phyloP scores from a whole-genome alignment of 2,329 filamentous ascomycete genomes.

The Chaetomiaceae sp. region DNA sequence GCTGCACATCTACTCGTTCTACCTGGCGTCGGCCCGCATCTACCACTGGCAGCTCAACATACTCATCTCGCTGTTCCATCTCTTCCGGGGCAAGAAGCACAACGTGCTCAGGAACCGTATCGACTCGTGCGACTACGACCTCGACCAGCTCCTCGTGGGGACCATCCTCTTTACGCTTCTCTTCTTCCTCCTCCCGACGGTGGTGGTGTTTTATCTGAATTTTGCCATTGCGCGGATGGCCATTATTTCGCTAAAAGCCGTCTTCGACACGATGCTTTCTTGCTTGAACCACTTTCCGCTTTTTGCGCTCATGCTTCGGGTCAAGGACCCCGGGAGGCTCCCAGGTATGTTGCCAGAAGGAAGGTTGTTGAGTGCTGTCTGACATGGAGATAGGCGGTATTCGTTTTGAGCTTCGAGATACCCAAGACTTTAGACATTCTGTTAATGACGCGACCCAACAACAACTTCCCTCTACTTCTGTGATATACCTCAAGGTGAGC shows the following conservation, averaged over 20 bases:
- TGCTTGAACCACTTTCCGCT: conserved; percentile 96
- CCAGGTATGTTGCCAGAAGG: conserved; percentile 57
- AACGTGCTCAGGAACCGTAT: conserved; percentile 96
- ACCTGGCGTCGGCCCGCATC: conserved; percentile 91
- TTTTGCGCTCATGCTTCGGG: conserved; percentile 90
- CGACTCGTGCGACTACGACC: conserved; percentile 96
- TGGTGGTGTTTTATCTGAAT: conserved; percentile 93
- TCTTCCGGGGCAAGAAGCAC: conserved; percentile 96
- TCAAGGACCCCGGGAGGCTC: conserved; percentile 87
- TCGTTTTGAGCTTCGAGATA: conserved; percentile 82
- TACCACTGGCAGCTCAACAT: conserved; percentile 99
- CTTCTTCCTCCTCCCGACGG: conserved; percentile 90
- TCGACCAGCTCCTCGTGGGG: conserved; percentile 92
- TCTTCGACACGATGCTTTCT: conserved; percentile 84
- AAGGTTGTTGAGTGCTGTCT: conserved; percentile 1
- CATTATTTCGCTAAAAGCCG: conserved; percentile 89
- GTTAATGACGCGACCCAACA: conserved; percentile 36
- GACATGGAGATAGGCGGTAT: conserved; percentile 60
- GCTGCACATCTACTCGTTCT: conserved; percentile 96
- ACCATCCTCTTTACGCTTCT: conserved; percentile 95
- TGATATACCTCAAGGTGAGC: conserved; percentile 78
- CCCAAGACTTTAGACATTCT: conserved; percentile 48
- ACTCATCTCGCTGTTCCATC: conserved; percentile 93
- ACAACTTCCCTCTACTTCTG: conserved; percentile 62
- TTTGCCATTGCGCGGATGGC: conserved; percentile 92